Evolutionary conservation across 768 basidiomycete species (phyloP).

Genomic region (Russula earlei): DNA sequence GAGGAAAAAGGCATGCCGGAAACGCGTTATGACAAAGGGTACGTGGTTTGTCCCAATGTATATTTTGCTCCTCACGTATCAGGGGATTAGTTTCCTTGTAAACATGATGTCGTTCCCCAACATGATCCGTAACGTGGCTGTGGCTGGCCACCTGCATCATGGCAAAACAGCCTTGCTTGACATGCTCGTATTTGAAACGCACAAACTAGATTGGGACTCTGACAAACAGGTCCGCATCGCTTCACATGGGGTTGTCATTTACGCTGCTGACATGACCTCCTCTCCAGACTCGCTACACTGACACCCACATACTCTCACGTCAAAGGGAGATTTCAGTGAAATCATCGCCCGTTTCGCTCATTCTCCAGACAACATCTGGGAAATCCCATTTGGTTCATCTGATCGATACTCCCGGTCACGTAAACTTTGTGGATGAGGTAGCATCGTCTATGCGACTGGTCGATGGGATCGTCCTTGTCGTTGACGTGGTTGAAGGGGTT

Average conservation of each 20-base stretch:
- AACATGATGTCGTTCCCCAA: constrained; percentile 87
- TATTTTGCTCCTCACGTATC: not conserved
- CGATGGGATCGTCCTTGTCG: constrained; percentile 88
- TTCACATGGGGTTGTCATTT: not conserved
- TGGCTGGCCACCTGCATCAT: constrained; percentile 95
- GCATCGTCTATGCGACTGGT: constrained; percentile 77
- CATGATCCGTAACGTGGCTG: constrained; percentile 92
- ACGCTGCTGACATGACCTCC: constrained; percentile 10
- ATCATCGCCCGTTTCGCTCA: constrained; percentile 91
- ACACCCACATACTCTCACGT: constrained; percentile 85
- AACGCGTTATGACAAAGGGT: constrained; percentile 98
- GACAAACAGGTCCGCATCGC: constrained; percentile 52
- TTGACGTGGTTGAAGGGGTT: constrained; percentile 98
- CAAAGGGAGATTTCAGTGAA: constrained; percentile 91
- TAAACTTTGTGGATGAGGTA: constrained; percentile 98
- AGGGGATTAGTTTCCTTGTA: constrained; percentile 63
- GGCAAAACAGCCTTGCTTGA: constrained; percentile 97
- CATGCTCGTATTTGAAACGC: constrained; percentile 95
- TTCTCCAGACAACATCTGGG: constrained; percentile 73
- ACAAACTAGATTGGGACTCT: constrained; percentile 89
- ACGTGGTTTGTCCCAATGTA: constrained; percentile 24
- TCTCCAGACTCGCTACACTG: constrained; percentile 82
- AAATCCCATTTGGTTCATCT: constrained; percentile 92
- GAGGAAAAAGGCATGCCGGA: constrained; percentile 94
- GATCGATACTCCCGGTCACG: constrained; percentile 96